Conservation (phyloP, 257 asterid genomes). For the Solanum sitiens region DNA sequence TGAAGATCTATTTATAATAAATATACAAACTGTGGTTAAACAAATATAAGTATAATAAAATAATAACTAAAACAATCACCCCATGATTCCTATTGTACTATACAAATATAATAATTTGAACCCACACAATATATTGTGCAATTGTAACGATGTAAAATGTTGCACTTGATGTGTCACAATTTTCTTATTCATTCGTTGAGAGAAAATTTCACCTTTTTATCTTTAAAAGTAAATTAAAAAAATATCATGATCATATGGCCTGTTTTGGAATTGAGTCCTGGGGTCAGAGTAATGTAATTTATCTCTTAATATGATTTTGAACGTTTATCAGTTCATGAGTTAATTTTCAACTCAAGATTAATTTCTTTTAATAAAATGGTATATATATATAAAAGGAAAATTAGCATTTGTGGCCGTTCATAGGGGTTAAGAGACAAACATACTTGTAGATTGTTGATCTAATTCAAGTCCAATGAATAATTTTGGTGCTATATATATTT, state of each 20-base stretch:
- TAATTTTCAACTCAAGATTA: neutral
- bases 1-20: neutral
- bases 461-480: constrained; percentile 8
- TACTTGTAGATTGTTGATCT: neutral
- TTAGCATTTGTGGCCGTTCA: constrained; percentile 5
- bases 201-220: too few species aligned
- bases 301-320: neutral
- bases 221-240: too few species aligned
- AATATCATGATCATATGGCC: neutral
- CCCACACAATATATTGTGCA: neutral
- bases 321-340: neutral
- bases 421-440: neutral
- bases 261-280: neutral
- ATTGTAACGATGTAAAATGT: too few species aligned
- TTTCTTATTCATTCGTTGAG: too few species aligned
- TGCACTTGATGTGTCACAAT: too few species aligned
- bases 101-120: neutral
- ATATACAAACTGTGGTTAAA: neutral
- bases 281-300: neutral
- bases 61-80: neutral
- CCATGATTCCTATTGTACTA: neutral
- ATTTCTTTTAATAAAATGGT: neutral
- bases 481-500: constrained; percentile 3
- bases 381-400: neutral
- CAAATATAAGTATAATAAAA: too few species aligned